Conservation (phyloP, 1,139 yeast genomes). For the Sugiyamaella grinbergsii region DNA sequence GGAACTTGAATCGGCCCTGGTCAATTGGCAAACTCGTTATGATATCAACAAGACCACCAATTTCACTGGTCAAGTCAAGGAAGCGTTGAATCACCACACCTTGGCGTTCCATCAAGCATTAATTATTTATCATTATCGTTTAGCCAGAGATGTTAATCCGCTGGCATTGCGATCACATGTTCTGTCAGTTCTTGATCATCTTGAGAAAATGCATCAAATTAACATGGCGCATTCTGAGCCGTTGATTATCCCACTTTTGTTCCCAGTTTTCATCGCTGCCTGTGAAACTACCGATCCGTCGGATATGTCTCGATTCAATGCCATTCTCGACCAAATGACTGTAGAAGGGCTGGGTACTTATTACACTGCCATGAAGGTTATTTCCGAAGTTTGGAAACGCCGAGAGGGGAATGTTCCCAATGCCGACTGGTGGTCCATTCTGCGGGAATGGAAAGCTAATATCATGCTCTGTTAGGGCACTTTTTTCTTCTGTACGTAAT, state of each 20-base stretch:
- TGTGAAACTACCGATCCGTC: slow-evolving; percentile 63
- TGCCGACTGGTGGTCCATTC: slow-evolving; percentile 78
- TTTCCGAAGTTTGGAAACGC: slow-evolving; percentile 85
- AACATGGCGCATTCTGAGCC: slow-evolving; percentile 53
- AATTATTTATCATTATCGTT: slow-evolving; percentile 71
- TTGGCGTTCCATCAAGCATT: slow-evolving; percentile 77
- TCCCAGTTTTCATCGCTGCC: slow-evolving; percentile 92
- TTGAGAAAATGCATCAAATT: slow-evolving; percentile 62
- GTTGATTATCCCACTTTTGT: slow-evolving; percentile 72
- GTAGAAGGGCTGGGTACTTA: slow-evolving; percentile 77
- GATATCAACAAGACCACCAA: slow-evolving; percentile 34
- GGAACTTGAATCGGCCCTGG: slow-evolving; percentile 54
- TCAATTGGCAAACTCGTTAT: slow-evolving; percentile 58
- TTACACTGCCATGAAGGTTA: slow-evolving; percentile 82
- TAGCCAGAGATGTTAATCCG: slow-evolving; percentile 59
- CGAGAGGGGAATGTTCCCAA: slow-evolving; percentile 58
- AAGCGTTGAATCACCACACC: slow-evolving; percentile 80
- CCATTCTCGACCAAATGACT: slow-evolving; percentile 82
- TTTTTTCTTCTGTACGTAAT: background rate
- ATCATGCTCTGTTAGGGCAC: slow-evolving; percentile 60
- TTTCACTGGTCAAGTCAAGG: slow-evolving; percentile 44
- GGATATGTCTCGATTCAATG: slow-evolving; percentile 66
- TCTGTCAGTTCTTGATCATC: slow-evolving; percentile 60
- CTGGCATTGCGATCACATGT: slow-evolving; percentile 62
- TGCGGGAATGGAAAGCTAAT: slow-evolving; percentile 83